Evolutionary conservation across 2,329 filamentous ascomycete species (phyloP).

Genomic region (Alternaria triticimaculans): DNA sequence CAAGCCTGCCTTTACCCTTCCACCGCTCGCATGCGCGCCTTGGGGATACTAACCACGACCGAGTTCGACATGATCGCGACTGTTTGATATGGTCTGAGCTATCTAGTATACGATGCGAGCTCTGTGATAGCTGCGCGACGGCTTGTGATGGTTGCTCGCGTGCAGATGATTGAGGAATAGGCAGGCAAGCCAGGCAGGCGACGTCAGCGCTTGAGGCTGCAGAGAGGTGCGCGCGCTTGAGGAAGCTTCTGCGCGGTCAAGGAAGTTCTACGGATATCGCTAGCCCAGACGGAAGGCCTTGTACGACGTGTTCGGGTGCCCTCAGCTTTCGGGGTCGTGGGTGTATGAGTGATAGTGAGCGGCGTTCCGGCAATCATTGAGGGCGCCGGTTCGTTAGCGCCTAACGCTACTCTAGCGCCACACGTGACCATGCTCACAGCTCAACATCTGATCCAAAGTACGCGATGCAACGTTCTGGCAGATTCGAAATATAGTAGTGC

Average conservation of each 20-base stretch:
- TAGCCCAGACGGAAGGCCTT: conserved; percentile 33
- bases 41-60: conserved; percentile 47
- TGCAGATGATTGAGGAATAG: conserved; percentile 23
- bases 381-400: conserved; percentile 16
- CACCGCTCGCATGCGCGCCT: conserved; percentile 21
- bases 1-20: conserved; percentile 22
- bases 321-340: conserved; percentile 41
- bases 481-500: background rate
- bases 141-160: conserved; percentile 30
- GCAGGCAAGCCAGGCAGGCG: conserved; percentile 36
- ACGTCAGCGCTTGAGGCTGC: conserved; percentile 40
- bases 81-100: conserved; percentile 21
- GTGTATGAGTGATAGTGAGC: conserved; percentile 35
- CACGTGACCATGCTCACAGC: conserved; percentile 9
- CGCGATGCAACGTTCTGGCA: background rate
- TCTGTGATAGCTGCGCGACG: conserved; percentile 18
- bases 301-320: conserved; percentile 40
- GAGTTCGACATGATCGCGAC: conserved; percentile 46
- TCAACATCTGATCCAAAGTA: background rate
- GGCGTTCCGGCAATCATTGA: conserved; percentile 19
- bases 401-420: conserved; percentile 12
- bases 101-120: conserved; percentile 23
- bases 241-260: conserved; percentile 34
- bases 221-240: conserved; percentile 30
- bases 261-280: conserved; percentile 28